A percentile compares a stretch with the other conserved stretches of the same genome.
These are phyloP conservation scores for Coccinonectria pachysandricola DNA, from an alignment of 2,329 filamentous ascomycete species.

Conservation along the genomic window DNA sequence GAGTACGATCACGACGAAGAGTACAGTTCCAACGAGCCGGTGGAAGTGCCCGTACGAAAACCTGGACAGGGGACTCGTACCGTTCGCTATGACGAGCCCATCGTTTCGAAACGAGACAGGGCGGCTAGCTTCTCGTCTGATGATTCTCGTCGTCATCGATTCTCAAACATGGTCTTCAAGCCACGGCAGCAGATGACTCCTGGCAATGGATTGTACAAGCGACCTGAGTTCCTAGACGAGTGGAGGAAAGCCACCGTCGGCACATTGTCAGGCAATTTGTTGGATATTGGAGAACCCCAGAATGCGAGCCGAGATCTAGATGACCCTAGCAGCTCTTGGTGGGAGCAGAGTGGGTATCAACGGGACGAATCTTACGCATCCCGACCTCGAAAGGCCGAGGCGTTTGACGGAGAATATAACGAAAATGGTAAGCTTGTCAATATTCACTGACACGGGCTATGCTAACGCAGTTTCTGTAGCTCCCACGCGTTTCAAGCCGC, in stretches of 20 bases:
- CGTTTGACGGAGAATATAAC: conserved; percentile 59
- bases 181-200: conserved; percentile 33
- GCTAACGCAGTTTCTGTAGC: conserved; percentile 23
- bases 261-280: conserved; percentile 44
- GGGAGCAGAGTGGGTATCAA: conserved; percentile 51
- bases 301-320: conserved; percentile 17
- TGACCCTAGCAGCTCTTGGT: conserved; percentile 59
- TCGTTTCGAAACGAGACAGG: conserved; percentile 11
- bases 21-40: conserved; percentile 13
- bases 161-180: conserved; percentile 33
- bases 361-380: conserved; percentile 36
- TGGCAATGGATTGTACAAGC: conserved; percentile 46
- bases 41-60: conserved; percentile 11
- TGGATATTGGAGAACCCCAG: conserved; percentile 45
- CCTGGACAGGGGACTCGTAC: conserved; percentile 3
- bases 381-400: conserved; percentile 46
- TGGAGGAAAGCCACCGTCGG: conserved; percentile 61
- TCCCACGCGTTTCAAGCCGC: conserved; percentile 69
- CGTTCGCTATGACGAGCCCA: conserved; percentile 9
- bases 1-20: conserved; percentile 20
- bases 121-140: conserved; percentile 22
- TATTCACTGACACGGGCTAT: conserved; percentile 1
- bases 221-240: conserved; percentile 55
- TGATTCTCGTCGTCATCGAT: conserved; percentile 25
- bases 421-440: conserved; percentile 40